Percentiles rank a stretch among this genome's conserved stretches.
Evolutionary conservation across 495 filamentous ascomycete genomes (phyloP).

Genomic region (Neurospora africana): DNA sequence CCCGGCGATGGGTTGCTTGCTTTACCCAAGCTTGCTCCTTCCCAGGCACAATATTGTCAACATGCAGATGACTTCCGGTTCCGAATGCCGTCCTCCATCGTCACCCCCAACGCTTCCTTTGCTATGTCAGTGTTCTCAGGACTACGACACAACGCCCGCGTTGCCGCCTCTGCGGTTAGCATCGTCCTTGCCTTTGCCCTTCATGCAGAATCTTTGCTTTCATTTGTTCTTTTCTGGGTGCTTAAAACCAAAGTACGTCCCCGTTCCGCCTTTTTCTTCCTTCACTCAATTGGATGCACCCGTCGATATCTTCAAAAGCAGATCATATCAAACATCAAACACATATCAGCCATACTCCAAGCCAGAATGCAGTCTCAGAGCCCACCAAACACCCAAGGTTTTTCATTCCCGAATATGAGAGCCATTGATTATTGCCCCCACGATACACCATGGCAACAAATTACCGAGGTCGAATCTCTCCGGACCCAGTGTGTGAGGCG

Average conservation of each 20-base stretch:
- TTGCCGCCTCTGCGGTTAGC: background rate
- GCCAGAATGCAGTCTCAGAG: background rate
- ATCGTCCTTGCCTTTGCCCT: background rate
- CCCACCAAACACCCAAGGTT: background rate
- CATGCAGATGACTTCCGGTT: background rate
- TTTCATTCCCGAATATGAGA: background rate
- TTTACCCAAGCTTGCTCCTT: background rate
- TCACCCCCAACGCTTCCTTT: background rate
- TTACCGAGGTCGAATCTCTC: background rate
- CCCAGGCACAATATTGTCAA: background rate
- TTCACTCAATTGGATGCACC: background rate
- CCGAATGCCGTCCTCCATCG: background rate
- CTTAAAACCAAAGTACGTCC: background rate
- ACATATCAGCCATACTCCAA: background rate
- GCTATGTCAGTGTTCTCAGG: background rate
- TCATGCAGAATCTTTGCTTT: background rate
- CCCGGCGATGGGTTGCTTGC: background rate
- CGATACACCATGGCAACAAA: background rate
- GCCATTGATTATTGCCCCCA: background rate
- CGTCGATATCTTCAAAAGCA: background rate
- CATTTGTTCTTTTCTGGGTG: background rate
- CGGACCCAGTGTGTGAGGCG: background rate
- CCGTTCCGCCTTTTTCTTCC: background rate
- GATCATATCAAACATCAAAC: background rate
- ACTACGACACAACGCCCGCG: background rate